Base-by-base conservation (phyloP, 2,329 filamentous ascomycete species). In the Colletotrichum navitas region DNA sequence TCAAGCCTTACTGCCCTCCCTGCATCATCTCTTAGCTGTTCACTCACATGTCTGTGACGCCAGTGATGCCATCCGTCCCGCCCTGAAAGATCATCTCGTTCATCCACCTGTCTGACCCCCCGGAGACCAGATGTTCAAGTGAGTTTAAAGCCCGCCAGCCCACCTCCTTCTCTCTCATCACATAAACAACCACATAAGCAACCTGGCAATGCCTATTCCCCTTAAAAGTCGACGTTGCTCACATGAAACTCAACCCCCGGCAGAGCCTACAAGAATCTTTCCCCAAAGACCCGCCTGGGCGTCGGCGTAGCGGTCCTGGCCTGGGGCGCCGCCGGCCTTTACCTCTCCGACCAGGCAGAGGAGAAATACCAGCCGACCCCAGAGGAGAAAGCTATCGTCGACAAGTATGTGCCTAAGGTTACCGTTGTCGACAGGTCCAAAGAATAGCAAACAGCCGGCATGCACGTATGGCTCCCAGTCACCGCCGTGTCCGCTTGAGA, bases 301-400 rank as follows among this genome's bases (percentile, higher is more conserved):
- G 86, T 97, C 74, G 95, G 95, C 75, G 79, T 90, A 60, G 92
- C 90, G 76, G 82, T 97, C 75, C 89, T 97, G 78, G 89, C 89
- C 43, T 97, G 94, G 89, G 94, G 93, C 18, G 83, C 85, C 51
- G 83, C 90, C 51, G 95, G 94, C 21, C 86, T 96, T n/a, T 91
- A 92, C 78, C 78, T 93, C 24, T 90, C 92, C 6, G 92, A 95
- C 78, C 86, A 86, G 68, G 90, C 92, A 21, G 94, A 95, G 81
- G 88, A 92, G 78, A 90, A 87, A 52, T 88, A 94, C 80, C 90
- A 88, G 49, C 89, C 94, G 1, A 92, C 90, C 0, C 90, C 93
- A 73, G 85, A 92, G 77, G 94, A 97, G 78, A 91, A 90, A 79
- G 89, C 90, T 71, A 88, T 88, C 16, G 80, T 97, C 73, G 85